Percentiles rank a stretch among this genome's conserved stretches.
Conservation (phyloP, 73 alveolate species). For the Tetrahymena elliotti region DNA sequence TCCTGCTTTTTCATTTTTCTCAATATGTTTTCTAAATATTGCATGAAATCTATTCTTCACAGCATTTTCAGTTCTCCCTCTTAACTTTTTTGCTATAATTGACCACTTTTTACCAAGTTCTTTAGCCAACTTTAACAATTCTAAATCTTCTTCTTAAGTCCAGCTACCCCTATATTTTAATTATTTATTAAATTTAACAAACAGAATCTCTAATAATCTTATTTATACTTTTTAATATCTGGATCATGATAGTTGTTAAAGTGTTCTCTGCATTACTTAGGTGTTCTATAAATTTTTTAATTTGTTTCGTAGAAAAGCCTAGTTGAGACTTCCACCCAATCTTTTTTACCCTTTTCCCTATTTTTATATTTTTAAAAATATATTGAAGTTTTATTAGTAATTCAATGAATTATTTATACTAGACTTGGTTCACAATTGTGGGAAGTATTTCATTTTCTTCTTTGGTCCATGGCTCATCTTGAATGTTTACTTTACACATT, state of each 20-base stretch:
- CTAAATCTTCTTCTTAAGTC: neutral
- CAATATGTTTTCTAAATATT: neutral
- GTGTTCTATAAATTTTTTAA: neutral
- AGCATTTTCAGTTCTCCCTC: neutral
- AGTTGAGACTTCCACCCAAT: neutral
- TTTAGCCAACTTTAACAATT: neutral
- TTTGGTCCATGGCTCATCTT: neutral
- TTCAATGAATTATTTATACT: neutral
- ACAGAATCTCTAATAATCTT: neutral
- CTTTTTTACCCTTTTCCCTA: neutral
- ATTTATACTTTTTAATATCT: neutral
- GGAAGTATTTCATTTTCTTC: neutral
- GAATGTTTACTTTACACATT: neutral
- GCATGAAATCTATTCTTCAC: neutral
- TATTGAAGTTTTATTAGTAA: neutral
- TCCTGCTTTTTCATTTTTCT: neutral
- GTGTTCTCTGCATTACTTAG: neutral
- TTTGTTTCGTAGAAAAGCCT: neutral
- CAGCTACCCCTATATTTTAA: neutral
- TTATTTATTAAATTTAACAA: neutral
- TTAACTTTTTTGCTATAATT: neutral
- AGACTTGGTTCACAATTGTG: neutral
- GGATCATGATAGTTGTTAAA: neutral
- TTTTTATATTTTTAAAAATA: neutral
- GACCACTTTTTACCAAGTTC: neutral